phyloP scores from a whole-genome alignment of 2,329 filamentous ascomycete species.

The Capronia epimyces region DNA sequence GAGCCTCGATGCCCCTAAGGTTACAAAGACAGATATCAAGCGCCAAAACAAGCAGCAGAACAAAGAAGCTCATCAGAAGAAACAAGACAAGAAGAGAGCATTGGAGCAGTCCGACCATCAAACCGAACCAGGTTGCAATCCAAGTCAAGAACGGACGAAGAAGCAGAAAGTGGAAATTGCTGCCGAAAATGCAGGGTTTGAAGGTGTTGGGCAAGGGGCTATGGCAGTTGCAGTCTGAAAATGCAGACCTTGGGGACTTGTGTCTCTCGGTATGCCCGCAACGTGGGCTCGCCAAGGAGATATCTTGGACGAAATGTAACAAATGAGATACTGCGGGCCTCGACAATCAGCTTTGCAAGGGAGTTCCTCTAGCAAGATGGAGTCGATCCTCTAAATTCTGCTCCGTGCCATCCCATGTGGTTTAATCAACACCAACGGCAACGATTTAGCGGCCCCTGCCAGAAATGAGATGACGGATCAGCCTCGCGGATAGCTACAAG shows the following conservation, averaged over 20 bases:
- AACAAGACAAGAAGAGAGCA: slow-evolving; percentile 22
- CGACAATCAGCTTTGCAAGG: too few species aligned
- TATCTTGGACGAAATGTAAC: too few species aligned
- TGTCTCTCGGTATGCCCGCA: background rate
- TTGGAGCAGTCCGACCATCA: slow-evolving; percentile 9
- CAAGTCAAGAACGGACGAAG: slow-evolving; percentile 17
- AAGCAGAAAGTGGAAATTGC: slow-evolving; percentile 27
- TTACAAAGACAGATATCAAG: slow-evolving; percentile 26
- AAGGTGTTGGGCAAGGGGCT: slow-evolving; percentile 25
- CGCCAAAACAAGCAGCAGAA: slow-evolving; percentile 25
- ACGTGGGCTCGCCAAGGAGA: too few species aligned
- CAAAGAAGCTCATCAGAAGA: slow-evolving; percentile 21
- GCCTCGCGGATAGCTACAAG: too few species aligned
- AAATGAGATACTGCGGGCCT: too few species aligned
- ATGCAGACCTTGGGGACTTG: background rate
- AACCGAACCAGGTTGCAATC: slow-evolving; percentile 1
- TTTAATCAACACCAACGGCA: too few species aligned
- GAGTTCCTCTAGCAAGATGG: too few species aligned
- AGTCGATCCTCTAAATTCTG: too few species aligned
- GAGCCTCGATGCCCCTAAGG: slow-evolving; percentile 49
- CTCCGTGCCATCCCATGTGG: too few species aligned
- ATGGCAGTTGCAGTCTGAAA: slow-evolving; percentile 24
- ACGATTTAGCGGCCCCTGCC: too few species aligned
- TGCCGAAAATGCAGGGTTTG: slow-evolving; percentile 27
- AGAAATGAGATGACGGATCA: too few species aligned